Base-by-base conservation (phyloP, 805 yeast species). In the Candida sithepensis region DNA sequence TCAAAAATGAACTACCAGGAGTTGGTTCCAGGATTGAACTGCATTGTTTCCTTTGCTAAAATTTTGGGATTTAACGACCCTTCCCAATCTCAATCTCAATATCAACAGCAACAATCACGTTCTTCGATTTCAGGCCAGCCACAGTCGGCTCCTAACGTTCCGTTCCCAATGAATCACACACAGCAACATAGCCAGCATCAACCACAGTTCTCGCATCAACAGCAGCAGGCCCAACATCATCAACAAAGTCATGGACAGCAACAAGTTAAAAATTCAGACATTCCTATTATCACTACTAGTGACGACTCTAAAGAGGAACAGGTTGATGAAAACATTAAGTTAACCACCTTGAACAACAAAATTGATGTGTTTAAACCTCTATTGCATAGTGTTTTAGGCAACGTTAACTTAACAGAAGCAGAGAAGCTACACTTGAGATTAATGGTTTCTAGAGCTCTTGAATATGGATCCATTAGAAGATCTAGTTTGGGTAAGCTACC, bases 31-130 rank as follows among this genome's bases (percentile, higher is more conserved):
- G 96, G 96, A 3, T 74, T 79, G 22, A 80, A 85, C 16, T 80
- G 94, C 62, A 71, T 80, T 36, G 88, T 89, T 34, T 88, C 91
- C 0, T 94, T 89, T 73, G 97, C 97, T 3, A 87, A 85, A 59
- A 78, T 89, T 28, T 48, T 66, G 24, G 48, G 54, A n/a, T 41
- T 60, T 30, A 50, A 48, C 20, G 58, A 56, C 9, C 60, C 51
- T 16, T 65, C 60, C 43, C 65, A 66, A 2, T 58, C 61, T 45
- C 50, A 63, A 32, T 67, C 59, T 34, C 70, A 64, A 42, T 69
- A 65, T 45, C 53, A 37, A 37, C 42, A 37, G 14, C 24, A 38
- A 7, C 23, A 24, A 26, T 37, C n/a, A n/a, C n/a, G n/a, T n/a
- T n/a, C 46, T 16, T 19, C 13, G 23, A 18, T 39, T 3, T 28